Percentiles rank a stretch among this genome's conserved stretches.
phyloP scores from a whole-genome alignment of 2,329 filamentous ascomycete genomes.

The Phymatotrichopsis omnivora region DNA sequence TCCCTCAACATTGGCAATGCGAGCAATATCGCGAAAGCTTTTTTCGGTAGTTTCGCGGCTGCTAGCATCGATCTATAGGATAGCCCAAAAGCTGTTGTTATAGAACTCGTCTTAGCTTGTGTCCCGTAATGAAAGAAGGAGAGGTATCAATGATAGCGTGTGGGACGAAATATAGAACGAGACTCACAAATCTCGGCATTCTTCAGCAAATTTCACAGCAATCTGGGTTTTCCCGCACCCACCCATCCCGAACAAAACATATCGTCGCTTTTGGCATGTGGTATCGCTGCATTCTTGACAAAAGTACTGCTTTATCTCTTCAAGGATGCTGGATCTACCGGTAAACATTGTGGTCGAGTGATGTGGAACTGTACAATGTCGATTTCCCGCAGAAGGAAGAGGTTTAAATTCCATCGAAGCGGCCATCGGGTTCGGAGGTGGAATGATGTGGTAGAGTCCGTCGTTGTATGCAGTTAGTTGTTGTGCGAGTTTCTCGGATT shows the following conservation, averaged over 20 bases:
- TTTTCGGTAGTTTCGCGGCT: slow-evolving; percentile 12
- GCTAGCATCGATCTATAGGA: slow-evolving; percentile 31
- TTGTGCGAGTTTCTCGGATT: too few species aligned
- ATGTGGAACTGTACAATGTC: background rate
- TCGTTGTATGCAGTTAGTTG: too few species aligned
- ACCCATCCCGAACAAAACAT: slow-evolving; percentile 27
- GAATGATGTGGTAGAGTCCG: too few species aligned
- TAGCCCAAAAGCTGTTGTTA: slow-evolving; percentile 33
- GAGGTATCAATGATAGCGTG: background rate
- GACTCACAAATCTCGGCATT: slow-evolving; percentile 18
- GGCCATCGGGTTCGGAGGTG: too few species aligned
- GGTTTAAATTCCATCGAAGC: too few species aligned
- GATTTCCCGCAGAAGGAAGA: background rate
- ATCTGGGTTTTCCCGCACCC: slow-evolving; percentile 34
- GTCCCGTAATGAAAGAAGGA: too few species aligned
- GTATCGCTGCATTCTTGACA: background rate
- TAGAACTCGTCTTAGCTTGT: too few species aligned
- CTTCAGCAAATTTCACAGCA: slow-evolving; percentile 30
- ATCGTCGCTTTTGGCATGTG: background rate
- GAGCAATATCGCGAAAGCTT: slow-evolving; percentile 24
- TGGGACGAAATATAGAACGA: background rate
- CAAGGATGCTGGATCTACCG: background rate
- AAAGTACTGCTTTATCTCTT: background rate
- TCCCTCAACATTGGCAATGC: background rate
- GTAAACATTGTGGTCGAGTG: background rate